A percentile compares a stretch with the other conserved stretches of the same genome.
Evolutionary conservation across 345 rosid species (phyloP).

Genomic region (Orychophragmus violaceus): DNA sequence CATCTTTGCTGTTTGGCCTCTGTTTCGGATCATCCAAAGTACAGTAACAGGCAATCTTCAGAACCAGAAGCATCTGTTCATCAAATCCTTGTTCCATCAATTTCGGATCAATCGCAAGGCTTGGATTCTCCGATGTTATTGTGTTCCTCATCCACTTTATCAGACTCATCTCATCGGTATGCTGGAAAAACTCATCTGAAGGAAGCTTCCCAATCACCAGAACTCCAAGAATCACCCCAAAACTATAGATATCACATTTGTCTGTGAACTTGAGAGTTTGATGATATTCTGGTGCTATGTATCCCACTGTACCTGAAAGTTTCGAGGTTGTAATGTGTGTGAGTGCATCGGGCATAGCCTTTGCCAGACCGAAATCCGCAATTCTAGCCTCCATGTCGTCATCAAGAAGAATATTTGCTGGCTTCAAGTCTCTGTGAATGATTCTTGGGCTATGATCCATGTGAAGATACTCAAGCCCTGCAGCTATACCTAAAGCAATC

Average conservation of each 20-base stretch:
- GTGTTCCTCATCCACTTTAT: constrained; percentile 76
- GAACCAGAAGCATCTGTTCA: constrained; percentile 72
- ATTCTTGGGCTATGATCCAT: constrained; percentile 51
- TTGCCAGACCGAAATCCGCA: constrained; percentile 89
- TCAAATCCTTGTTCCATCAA: constrained; percentile 55
- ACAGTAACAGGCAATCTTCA: constrained; percentile 81
- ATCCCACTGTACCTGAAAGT: constrained; percentile 85
- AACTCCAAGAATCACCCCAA: constrained; percentile 71
- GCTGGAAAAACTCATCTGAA: constrained; percentile 76
- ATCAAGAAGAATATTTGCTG: constrained; percentile 80
- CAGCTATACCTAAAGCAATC: constrained; percentile 72
- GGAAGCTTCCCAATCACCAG: constrained; percentile 80
- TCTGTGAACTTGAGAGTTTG: constrained; percentile 86
- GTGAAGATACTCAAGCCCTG: constrained; percentile 92
- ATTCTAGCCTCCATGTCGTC: constrained; percentile 93
- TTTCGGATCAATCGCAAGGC: constrained; percentile 54
- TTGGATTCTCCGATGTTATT: constrained; percentile 59
- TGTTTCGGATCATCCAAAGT: constrained; percentile 73
- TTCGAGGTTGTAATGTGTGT: constrained; percentile 61
- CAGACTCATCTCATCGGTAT: constrained; percentile 59
- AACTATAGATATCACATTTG: constrained; percentile 84
- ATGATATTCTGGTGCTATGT: constrained; percentile 84
- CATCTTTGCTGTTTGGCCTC: constrained; percentile 85
- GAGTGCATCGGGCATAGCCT: constrained; percentile 61
- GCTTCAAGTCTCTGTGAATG: constrained; percentile 89